Percentiles rank a stretch among this genome's conserved stretches.
These are phyloP conservation scores for Saturnispora kantuleensis DNA, from an alignment of 805 yeast genomes.

Conservation along the genomic window DNA sequence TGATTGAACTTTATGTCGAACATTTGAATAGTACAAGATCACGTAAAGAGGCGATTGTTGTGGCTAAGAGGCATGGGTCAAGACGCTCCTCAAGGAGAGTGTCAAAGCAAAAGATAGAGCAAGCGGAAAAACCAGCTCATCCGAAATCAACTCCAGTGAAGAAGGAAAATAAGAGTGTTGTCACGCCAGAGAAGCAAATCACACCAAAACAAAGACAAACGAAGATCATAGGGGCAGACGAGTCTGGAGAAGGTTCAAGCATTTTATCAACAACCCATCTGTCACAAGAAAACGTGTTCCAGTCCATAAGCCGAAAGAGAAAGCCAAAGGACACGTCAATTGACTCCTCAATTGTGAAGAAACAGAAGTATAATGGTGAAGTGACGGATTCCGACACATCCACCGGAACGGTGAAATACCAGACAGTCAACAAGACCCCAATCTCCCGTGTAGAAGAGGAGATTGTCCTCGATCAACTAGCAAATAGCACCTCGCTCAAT, in stretches of 20 bases:
- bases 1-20: constrained; percentile 28
- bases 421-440: background rate
- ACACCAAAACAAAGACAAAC: too few species aligned
- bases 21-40: background rate
- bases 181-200: too few species aligned
- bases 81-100: background rate
- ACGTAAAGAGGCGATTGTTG: too few species aligned
- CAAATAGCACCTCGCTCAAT: constrained; percentile 2
- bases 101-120: background rate
- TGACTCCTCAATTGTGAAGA: background rate
- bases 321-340: background rate
- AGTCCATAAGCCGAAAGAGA: background rate
- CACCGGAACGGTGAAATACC: background rate
- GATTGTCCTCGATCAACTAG: background rate
- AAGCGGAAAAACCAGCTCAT: background rate
- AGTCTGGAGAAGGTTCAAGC: too few species aligned
- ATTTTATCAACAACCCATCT: background rate
- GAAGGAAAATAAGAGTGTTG: background rate
- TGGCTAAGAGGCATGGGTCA: too few species aligned
- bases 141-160: background rate
- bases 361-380: background rate
- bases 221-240: too few species aligned
- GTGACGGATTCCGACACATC: background rate
- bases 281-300: constrained; percentile 5
- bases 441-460: background rate